Percentiles rank a stretch among this genome's conserved stretches.
Evolutionary conservation across 305 asterid genomes (phyloP).

Genomic region (Fraxinus latifolia): DNA sequence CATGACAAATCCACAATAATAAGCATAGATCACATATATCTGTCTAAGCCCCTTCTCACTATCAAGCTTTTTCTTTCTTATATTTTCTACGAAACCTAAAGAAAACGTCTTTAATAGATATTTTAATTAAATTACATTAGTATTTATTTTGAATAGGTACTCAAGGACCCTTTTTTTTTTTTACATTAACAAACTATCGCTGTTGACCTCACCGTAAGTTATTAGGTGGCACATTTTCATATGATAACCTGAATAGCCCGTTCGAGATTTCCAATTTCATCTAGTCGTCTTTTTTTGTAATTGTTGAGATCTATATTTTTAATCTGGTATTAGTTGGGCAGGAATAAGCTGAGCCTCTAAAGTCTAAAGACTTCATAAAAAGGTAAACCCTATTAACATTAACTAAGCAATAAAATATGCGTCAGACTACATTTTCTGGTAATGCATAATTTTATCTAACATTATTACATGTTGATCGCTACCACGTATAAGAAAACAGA

Average conservation of each 20-base stretch:
- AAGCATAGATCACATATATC: too few species aligned
- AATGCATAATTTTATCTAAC: not conserved
- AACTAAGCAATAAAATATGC: not conserved
- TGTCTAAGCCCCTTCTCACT: not conserved
- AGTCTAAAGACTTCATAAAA: not conserved
- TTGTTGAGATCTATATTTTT: not conserved
- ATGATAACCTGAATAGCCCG: not conserved
- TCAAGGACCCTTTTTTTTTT: not conserved
- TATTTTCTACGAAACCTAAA: not conserved
- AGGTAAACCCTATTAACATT: not conserved
- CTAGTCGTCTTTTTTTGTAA: not conserved
- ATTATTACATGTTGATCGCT: too few species aligned
- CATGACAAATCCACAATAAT: not conserved
- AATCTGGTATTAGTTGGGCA: not conserved
- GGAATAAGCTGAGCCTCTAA: not conserved
- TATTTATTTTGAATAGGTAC: not conserved
- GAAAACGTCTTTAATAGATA: not conserved
- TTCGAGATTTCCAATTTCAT: not conserved
- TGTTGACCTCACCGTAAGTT: not conserved
- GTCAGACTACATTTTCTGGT: not conserved
- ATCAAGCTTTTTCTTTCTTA: not conserved
- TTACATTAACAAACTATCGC: not conserved
- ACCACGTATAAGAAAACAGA: not conserved
- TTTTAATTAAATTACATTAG: not conserved
- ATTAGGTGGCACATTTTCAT: not conserved